These are phyloP conservation scores for Ulota crispa DNA, from an alignment of 225 moss, liverwort and hornwort species.

Conservation along the genomic window DNA sequence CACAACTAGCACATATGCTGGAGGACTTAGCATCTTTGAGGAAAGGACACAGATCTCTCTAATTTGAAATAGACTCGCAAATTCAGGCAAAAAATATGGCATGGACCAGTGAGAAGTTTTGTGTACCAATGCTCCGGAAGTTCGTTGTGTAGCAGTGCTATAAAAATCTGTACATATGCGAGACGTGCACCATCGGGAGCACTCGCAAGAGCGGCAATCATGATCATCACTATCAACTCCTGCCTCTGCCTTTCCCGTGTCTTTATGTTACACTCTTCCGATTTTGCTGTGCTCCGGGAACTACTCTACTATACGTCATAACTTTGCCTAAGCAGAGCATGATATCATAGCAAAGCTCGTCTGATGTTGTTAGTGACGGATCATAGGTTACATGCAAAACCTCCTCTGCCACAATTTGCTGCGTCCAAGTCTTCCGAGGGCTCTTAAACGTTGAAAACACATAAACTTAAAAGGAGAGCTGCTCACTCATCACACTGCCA, in stretches of 20 bases:
- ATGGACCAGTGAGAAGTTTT: background rate
- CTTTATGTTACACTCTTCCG: constrained; percentile 45
- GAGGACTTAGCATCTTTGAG: background rate
- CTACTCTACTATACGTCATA: background rate
- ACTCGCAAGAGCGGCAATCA: constrained; percentile 3
- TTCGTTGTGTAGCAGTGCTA: constrained; percentile 15
- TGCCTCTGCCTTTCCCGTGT: constrained; percentile 19
- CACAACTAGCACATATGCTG: background rate
- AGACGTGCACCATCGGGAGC: constrained; percentile 1
- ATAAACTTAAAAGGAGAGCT: background rate
- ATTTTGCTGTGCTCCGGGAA: constrained; percentile 1
- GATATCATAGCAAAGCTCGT: background rate
- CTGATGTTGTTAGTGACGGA: constrained; percentile 15
- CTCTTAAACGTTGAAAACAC: background rate
- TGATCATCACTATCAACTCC: background rate
- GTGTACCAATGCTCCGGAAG: background rate
- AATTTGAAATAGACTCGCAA: background rate
- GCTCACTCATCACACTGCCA: constrained; percentile 41
- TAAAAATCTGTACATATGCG: constrained; percentile 30
- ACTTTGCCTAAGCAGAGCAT: constrained; percentile 13
- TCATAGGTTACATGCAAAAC: constrained; percentile 23
- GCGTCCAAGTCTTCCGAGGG: background rate
- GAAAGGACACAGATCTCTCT: too few relatives aligned
- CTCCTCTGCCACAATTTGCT: constrained; percentile 33
- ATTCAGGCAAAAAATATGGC: background rate